phyloP scores from a whole-genome alignment of 2,329 filamentous ascomycete species.

The Apiospora sp. region DNA sequence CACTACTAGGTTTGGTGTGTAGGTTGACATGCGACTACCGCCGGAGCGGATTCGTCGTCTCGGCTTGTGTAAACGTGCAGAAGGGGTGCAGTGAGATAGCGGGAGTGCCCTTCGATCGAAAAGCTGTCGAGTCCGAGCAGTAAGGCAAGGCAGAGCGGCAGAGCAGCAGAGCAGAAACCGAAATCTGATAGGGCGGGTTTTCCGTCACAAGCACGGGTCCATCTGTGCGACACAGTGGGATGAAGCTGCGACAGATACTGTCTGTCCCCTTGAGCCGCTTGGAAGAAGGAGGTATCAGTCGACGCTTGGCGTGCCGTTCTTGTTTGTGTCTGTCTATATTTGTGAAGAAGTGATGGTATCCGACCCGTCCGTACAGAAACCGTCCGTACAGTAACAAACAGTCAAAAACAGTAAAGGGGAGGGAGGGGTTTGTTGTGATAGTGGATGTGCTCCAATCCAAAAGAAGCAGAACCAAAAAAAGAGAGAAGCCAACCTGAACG shows the following conservation, averaged over 20 bases:
- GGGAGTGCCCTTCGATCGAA: slow-evolving; percentile 1
- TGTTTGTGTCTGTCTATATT: not conserved
- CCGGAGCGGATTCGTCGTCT: slow-evolving; percentile 22
- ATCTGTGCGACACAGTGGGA: slow-evolving; percentile 17
- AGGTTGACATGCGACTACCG: slow-evolving; percentile 25
- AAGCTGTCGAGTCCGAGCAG: not conserved
- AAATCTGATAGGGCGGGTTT: not conserved
- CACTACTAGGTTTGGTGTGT: slow-evolving; percentile 19
- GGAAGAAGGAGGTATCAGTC: not conserved
- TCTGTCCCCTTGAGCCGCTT: slow-evolving; percentile 1
- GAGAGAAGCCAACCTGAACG: not conserved
- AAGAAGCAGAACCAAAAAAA: slow-evolving; percentile 9
- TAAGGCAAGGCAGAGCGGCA: not conserved
- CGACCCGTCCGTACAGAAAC: slow-evolving; percentile 2
- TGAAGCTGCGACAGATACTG: slow-evolving; percentile 20
- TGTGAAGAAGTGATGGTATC: not conserved
- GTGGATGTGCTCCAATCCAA: slow-evolving; percentile 4
- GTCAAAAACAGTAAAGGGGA: slow-evolving; percentile 14
- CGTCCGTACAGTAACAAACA: slow-evolving; percentile 5
- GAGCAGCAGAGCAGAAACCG: not conserved
- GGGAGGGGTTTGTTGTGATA: slow-evolving; percentile 18
- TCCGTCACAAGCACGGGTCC: slow-evolving; percentile 15
- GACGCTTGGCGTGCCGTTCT: not conserved
- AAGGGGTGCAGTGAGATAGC: slow-evolving; percentile 8
- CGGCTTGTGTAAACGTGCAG: slow-evolving; percentile 20